Conservation (phyloP, 2,329 filamentous ascomycete genomes). For the Alternaria postmessia region DNA sequence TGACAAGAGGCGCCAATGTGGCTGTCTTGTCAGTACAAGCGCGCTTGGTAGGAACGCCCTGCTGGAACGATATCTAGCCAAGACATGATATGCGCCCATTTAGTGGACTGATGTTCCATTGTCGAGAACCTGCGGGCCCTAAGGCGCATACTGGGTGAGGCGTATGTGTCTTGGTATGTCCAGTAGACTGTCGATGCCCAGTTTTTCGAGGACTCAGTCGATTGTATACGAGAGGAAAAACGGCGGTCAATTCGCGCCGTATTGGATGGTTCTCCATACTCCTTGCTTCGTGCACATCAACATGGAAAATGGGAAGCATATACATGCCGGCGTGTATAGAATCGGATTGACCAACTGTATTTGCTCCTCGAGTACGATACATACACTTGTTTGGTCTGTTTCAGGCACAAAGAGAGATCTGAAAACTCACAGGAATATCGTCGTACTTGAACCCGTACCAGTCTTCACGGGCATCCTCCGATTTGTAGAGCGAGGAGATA, state of each 20-base stretch:
- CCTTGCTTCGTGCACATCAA: not conserved
- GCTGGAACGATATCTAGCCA: not conserved
- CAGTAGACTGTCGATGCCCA: not conserved
- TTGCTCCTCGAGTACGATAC: not conserved
- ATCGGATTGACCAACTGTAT: not conserved
- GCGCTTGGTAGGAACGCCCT: conserved; percentile 11
- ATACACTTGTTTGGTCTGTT: not conserved
- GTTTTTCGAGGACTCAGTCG: not conserved
- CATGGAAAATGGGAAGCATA: not conserved
- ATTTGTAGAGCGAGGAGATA: too few species aligned
- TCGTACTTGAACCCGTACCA: not conserved
- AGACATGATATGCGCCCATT: not conserved
- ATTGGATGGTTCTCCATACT: too few species aligned
- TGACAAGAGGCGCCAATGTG: conserved; percentile 4
- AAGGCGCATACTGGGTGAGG: not conserved
- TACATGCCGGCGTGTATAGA: not conserved
- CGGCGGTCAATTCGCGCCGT: not conserved
- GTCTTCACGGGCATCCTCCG: not conserved
- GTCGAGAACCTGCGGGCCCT: not conserved
- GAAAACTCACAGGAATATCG: not conserved
- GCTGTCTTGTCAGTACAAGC: conserved; percentile 21
- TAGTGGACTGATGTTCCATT: not conserved
- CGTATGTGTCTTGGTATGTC: not conserved
- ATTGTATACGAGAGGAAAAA: not conserved
- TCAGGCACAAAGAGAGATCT: not conserved